A percentile compares a stretch with the other conserved stretches of the same genome.
phyloP scores from a whole-genome alignment of 1,284 basidiomycete species.

The Ganoderma sinense region DNA sequence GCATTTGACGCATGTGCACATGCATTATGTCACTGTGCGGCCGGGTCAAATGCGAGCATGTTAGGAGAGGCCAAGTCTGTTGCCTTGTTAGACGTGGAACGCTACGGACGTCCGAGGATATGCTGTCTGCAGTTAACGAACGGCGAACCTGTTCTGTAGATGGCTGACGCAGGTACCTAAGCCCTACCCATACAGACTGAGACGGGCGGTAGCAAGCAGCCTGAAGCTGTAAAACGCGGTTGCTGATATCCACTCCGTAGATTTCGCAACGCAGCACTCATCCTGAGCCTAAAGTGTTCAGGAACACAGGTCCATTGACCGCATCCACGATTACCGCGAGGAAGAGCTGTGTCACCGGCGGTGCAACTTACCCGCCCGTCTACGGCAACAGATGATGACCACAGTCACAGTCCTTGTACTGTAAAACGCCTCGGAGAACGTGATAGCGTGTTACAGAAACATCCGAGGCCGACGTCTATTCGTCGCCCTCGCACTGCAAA shows the following conservation, averaged over 20 bases:
- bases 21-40: slow-evolving; percentile 5
- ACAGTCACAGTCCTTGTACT: slow-evolving; percentile 1
- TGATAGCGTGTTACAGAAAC: background rate
- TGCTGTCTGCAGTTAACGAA: slow-evolving; percentile 8
- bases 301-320: slow-evolving; percentile 23
- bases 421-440: background rate
- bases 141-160: background rate
- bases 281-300: background rate
- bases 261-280: background rate
- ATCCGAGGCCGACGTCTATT: background rate
- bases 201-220: slow-evolving; percentile 8
- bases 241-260: slow-evolving; percentile 7
- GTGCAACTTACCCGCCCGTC: slow-evolving; percentile 3
- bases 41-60: slow-evolving; percentile 1
- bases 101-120: slow-evolving; percentile 26
- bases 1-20: slow-evolving; percentile 1
- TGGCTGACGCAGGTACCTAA: slow-evolving; percentile 14
- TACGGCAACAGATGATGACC: slow-evolving; percentile 13
- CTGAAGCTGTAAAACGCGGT: slow-evolving; percentile 9
- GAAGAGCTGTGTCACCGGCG: slow-evolving; percentile 24
- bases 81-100: background rate
- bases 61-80: slow-evolving; percentile 11
- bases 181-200: slow-evolving; percentile 12
- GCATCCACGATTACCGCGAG: slow-evolving; percentile 23
- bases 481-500: background rate